Base-by-base conservation (phyloP, 495 filamentous ascomycete species). In the Aspergillus bertholletiae region DNA sequence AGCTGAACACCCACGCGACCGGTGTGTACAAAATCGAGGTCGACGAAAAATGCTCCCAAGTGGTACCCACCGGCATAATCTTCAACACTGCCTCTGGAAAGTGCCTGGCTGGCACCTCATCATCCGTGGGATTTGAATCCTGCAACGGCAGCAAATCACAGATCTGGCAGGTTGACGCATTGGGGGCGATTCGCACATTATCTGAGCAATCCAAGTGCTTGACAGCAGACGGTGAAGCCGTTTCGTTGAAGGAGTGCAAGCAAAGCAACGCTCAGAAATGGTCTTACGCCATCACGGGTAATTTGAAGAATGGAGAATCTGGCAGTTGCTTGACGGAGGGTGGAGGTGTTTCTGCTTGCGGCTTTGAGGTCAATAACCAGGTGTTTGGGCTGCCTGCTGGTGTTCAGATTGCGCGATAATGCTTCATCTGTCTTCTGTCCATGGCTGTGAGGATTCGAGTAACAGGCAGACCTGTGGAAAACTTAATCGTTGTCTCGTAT, bases 341-440 rank as follows among this genome's bases (percentile, higher is more conserved):
- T 5, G 54, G 15, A 1, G 39, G 37, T 12, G 11, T 60, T 22
- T 51, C 22, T 7, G 34, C 23, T 7, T 71, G 68, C 59, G 49
- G 59, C 27, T 44, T 57, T 30, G 56, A 57, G 32, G 26, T 35
- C 41, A 55, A 62, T 27, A 58, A 44, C 7, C 68, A 71, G 51
- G 68, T 71, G 22, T 65, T 71, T 56, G 66, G 64, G 12, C 49
- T 71, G 51, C 66, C 68, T 1, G 64, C 64, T 63, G 68, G 66
- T 40, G 56, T 68, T 35, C 23, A 50, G 12, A 5, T 37, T 12
- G 34, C 26, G n/a, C n/a, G n/a, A n/a, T n/a, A n/a, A n/a, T n/a
- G n/a, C n/a, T n/a, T n/a, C n/a, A n/a, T n/a, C n/a, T n/a, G n/a
- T n/a, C n/a, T n/a, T n/a, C n/a, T n/a, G n/a, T n/a, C n/a, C n/a